Conservation (phyloP, 2,329 filamentous ascomycete genomes). For the Cladosporium phlei region DNA sequence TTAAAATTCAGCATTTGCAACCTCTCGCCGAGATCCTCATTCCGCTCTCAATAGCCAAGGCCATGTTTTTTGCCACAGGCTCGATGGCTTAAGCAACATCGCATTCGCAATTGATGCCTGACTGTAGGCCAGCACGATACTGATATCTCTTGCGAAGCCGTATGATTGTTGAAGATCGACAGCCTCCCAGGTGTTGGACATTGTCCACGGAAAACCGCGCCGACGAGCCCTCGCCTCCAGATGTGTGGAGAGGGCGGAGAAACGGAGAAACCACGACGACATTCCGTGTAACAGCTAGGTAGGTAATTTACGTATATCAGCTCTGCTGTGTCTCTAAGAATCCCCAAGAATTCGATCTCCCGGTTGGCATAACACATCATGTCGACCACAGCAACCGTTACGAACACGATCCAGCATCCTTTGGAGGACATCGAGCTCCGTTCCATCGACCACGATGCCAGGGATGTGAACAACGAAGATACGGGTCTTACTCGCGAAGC, state of each 20-base stretch:
- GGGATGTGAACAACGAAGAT: background rate
- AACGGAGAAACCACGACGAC: slow-evolving; percentile 7
- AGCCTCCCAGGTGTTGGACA: too few relatives aligned
- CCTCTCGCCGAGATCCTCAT: too few relatives aligned
- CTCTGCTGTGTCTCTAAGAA: background rate
- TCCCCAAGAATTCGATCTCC: too few relatives aligned
- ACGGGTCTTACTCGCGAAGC: background rate
- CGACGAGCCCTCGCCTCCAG: slow-evolving; percentile 1
- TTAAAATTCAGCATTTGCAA: too few relatives aligned
- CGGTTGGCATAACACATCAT: background rate
- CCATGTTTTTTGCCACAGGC: too few relatives aligned
- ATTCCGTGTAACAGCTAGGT: too few relatives aligned
- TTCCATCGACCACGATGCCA: background rate
- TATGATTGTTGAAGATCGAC: too few relatives aligned
- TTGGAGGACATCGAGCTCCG: background rate
- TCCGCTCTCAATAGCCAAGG: too few relatives aligned
- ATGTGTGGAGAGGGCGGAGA: background rate
- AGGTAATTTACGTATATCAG: background rate
- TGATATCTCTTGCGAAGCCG: too few relatives aligned
- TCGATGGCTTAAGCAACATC: too few relatives aligned
- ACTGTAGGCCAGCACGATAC: too few relatives aligned
- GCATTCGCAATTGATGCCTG: too few relatives aligned
- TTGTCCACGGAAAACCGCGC: background rate
- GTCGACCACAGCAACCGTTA: background rate
- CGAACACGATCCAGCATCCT: background rate